These are phyloP conservation scores for Sugiyamaella smithiae DNA, from an alignment of 805 yeast genomes.

Conservation along the genomic window DNA sequence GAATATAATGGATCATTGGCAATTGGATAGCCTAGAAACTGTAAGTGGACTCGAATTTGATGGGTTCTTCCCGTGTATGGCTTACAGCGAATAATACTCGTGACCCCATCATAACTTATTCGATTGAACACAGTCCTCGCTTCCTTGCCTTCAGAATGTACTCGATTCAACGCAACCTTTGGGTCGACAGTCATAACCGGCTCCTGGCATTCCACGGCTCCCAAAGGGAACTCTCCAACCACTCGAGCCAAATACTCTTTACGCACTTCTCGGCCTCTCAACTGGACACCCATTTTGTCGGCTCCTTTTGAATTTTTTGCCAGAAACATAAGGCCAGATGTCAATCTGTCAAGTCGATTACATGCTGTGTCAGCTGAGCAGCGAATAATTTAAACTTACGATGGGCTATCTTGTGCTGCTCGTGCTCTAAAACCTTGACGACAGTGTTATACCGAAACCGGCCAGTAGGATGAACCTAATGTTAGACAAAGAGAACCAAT, in stretches of 20 bases:
- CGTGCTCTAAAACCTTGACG: constrained; percentile 72
- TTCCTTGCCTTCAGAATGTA: constrained; percentile 60
- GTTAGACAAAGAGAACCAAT: too few species aligned
- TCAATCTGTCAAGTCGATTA: constrained; percentile 82
- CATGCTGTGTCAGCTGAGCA: too few species aligned
- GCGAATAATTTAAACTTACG: constrained; percentile 36
- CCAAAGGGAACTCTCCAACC: constrained; percentile 77
- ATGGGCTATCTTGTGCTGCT: constrained; percentile 64
- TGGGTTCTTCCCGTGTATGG: constrained; percentile 95
- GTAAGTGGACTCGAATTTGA: constrained; percentile 91
- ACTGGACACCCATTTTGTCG: constrained; percentile 66
- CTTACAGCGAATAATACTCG: constrained; percentile 73
- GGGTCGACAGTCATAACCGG: constrained; percentile 75
- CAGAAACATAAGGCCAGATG: constrained; percentile 90
- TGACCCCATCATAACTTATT: constrained; percentile 62
- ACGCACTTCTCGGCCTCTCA: constrained; percentile 64
- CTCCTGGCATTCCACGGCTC: constrained; percentile 54
- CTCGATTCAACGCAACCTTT: constrained; percentile 62
- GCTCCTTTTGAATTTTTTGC: constrained; percentile 82
- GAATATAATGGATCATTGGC: constrained; percentile 92
- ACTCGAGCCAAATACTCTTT: constrained; percentile 89
- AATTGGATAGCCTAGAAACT: constrained; percentile 83
- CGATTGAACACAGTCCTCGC: constrained; percentile 71
- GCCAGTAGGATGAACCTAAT: constrained; percentile 77
- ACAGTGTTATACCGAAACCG: constrained; percentile 74